A percentile compares a stretch with the other conserved stretches of the same genome.
These are phyloP conservation scores for Tuctoria greenei DNA, from an alignment of 176 grass and related monocot genomes.

Conservation along the genomic window DNA sequence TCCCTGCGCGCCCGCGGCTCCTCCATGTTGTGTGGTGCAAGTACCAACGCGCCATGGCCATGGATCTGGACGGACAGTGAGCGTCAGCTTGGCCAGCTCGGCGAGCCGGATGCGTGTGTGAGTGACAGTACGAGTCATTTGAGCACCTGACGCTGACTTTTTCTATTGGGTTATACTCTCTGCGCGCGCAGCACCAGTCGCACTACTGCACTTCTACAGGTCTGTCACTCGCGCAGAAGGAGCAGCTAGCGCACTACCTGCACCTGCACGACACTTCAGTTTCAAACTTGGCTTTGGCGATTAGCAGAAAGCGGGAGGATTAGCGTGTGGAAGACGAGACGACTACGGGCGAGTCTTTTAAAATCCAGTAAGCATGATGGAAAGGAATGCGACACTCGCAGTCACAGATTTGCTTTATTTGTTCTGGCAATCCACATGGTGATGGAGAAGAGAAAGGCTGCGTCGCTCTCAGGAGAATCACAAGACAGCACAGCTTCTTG, in stretches of 20 bases:
- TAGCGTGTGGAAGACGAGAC: not conserved
- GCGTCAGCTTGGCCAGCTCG: too few species aligned
- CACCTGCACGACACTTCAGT: not conserved
- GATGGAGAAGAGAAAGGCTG: slow-evolving; percentile 12
- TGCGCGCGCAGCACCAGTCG: too few species aligned
- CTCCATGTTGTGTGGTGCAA: not conserved
- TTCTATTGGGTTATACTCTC: slow-evolving; percentile 29
- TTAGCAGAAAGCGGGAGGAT: not conserved
- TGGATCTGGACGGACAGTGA: too few species aligned
- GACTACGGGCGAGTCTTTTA: not conserved
- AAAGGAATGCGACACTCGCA: not conserved
- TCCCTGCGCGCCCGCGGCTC: not conserved
- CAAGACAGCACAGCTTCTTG: not conserved
- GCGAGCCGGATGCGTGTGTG: too few species aligned
- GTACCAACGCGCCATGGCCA: not conserved
- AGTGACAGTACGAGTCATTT: slow-evolving; percentile 1
- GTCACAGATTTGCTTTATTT: not conserved
- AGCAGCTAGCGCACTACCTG: too few species aligned
- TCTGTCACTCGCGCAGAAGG: too few species aligned
- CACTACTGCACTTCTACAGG: too few species aligned
- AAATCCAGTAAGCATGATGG: not conserved
- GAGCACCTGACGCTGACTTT: slow-evolving; percentile 12
- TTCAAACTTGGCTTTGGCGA: not conserved
- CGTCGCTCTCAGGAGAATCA: not conserved
- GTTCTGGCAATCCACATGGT: slow-evolving; percentile 18